Base-by-base conservation (phyloP, 768 basidiomycete species). In the Mycena polygramma region DNA sequence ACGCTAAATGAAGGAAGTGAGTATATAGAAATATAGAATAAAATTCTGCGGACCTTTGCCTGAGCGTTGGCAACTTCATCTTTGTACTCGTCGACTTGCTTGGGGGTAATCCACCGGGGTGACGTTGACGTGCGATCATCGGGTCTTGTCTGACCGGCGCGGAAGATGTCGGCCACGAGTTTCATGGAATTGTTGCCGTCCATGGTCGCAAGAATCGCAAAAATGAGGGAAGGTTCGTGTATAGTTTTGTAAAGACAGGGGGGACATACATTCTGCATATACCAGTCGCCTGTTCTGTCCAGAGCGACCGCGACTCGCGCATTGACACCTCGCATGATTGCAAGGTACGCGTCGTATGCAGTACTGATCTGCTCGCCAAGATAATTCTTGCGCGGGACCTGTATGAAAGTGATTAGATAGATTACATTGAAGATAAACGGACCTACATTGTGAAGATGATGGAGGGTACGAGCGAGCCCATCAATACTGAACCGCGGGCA, bases 341-440 rank as follows among this genome's bases (percentile, higher is more conserved):
- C 64, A 4, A 66, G 55, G 10, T 66, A 66, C 4, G 64, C 54
- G 26, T 66, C 64, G 45, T 66, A 66, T 1, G 54, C 54, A 8
- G 24, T 48, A 2, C 13, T 46, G 4, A 66, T 24, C 41, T 66
- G 64, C 15, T 66, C 64, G 4, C 35, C 26, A 13, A 66, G 54
- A 30, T 43, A n/a, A 4, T 4, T 20, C 11, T 45, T 55, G 15
- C 64, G 64, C 1, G 64, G 53, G 2, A 20, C 43, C 64, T 66
- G 20, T 11, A 22, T 24, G 5, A 51, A 1, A 8, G 3, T 15
- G 17, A 30, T 13, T 22, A 17, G 15, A 5, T 26, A 54, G 30
- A 30, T 30, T 30, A 30, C 30, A 30, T 30, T 30, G 30, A 30
- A 30, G 30, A n/a, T n/a, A n/a, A 2, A 30, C 13, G 7, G 15